Conservation (phyloP, 495 filamentous ascomycete species). For the Aspergillus nanangensis region DNA sequence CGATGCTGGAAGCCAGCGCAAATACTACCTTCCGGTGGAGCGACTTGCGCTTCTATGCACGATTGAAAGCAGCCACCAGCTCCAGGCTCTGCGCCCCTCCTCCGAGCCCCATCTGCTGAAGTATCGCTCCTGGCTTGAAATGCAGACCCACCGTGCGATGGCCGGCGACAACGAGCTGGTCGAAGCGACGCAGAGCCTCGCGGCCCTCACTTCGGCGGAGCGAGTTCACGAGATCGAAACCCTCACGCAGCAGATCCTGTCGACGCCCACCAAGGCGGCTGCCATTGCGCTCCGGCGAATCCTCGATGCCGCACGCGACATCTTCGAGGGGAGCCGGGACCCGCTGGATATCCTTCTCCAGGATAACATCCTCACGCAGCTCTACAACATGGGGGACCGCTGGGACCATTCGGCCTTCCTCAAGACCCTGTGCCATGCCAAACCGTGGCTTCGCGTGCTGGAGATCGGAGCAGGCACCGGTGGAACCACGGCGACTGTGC, state of each 20-base stretch:
- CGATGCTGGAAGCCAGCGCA: not conserved
- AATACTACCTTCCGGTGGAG: not conserved
- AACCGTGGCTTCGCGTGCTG: conserved; percentile 35
- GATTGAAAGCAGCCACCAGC: not conserved
- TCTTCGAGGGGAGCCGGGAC: not conserved
- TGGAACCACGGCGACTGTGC: conserved; percentile 15
- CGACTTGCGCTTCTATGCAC: not conserved
- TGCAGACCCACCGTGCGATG: not conserved
- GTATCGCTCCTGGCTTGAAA: not conserved
- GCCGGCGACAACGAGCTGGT: not conserved
- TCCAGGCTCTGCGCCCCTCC: not conserved
- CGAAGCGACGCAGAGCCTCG: not conserved
- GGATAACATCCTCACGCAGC: conserved; percentile 15
- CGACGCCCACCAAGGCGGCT: not conserved
- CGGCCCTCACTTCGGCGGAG: not conserved
- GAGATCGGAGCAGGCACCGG: conserved; percentile 48
- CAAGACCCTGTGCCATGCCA: conserved; percentile 23
- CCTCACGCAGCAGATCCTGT: not conserved
- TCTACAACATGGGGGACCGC: conserved; percentile 24
- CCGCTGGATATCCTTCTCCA: conserved; percentile 7
- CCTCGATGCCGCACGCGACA: not conserved
- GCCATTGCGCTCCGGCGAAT: not conserved
- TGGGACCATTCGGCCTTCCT: conserved; percentile 14
- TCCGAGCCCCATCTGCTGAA: not conserved
- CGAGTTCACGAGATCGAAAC: not conserved